phyloP scores from a whole-genome alignment of 2,329 filamentous ascomycete species.

The Pseudomassariella vexata region DNA sequence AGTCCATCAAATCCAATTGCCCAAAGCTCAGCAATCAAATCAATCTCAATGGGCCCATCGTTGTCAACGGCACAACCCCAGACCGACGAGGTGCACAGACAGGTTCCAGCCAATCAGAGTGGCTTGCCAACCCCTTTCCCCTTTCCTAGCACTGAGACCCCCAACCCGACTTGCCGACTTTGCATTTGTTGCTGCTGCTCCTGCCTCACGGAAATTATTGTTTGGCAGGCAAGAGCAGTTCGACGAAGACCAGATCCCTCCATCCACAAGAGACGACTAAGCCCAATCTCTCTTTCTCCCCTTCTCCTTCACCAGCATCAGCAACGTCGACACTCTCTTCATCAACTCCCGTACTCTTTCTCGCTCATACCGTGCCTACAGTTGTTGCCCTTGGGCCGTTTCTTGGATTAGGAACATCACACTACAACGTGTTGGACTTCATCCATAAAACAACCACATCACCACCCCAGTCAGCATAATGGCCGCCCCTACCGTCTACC shows the following conservation, averaged over 20 bases:
- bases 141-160: slow-evolving; percentile 15
- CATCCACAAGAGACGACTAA: slow-evolving; percentile 7
- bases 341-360: slow-evolving; percentile 8
- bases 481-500: slow-evolving; percentile 70
- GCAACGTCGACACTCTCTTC: slow-evolving; percentile 9
- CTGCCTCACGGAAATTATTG: slow-evolving; percentile 40
- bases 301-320: slow-evolving; percentile 9
- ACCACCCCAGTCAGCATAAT: slow-evolving; percentile 38
- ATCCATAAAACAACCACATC: slow-evolving; percentile 22
- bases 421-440: slow-evolving; percentile 19
- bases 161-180: slow-evolving; percentile 2
- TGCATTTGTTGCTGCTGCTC: slow-evolving; percentile 13
- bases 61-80: slow-evolving; percentile 9
- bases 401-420: slow-evolving; percentile 30
- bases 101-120: slow-evolving; percentile 19
- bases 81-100: slow-evolving; percentile 12
- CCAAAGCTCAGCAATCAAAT: no score
- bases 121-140: slow-evolving; percentile 18
- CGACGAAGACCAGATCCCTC: slow-evolving; percentile 14
- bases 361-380: slow-evolving; percentile 17
- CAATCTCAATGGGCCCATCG: no score
- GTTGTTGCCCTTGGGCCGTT: slow-evolving; percentile 24
- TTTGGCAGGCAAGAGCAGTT: slow-evolving; percentile 26
- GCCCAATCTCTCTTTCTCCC: slow-evolving; percentile 12
- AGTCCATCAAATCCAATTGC: no score